These are phyloP conservation scores for Scleroderma bovista DNA, from an alignment of 768 basidiomycete genomes.

Conservation along the genomic window DNA sequence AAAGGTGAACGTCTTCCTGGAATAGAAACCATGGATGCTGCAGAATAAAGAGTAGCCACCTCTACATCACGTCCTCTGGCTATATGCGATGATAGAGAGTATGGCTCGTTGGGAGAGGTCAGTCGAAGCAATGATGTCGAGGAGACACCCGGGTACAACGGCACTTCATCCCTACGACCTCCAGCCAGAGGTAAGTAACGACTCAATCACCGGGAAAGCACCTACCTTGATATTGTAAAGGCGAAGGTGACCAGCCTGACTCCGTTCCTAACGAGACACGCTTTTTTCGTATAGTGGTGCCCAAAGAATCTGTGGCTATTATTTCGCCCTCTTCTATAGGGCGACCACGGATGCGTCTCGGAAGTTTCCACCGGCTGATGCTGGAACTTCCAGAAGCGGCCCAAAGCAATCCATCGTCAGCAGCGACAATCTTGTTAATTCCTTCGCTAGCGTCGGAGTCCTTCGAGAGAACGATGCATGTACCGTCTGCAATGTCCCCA, in stretches of 20 bases:
- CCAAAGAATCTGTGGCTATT: constrained; percentile 7
- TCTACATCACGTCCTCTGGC: constrained; percentile 59
- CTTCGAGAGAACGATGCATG: constrained; percentile 80
- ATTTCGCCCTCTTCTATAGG: constrained; percentile 12
- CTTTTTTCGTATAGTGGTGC: constrained; percentile 4
- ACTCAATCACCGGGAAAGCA: not conserved
- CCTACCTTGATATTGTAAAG: constrained; percentile 18
- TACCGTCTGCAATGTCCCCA: constrained; percentile 78
- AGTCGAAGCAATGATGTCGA: constrained; percentile 66
- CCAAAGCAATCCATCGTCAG: constrained; percentile 86
- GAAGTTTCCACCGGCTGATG: constrained; percentile 78
- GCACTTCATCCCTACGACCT: constrained; percentile 19
- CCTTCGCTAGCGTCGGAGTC: constrained; percentile 55
- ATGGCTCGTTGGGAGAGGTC: constrained; percentile 61
- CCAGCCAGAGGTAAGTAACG: constrained; percentile 8
- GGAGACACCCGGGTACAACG: constrained; percentile 56
- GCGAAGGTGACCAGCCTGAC: constrained; percentile 8
- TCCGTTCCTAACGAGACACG: constrained; percentile 13
- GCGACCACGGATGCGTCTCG: constrained; percentile 31
- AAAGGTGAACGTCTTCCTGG: constrained; percentile 39
- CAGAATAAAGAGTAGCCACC: constrained; percentile 83
- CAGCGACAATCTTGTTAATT: constrained; percentile 75
- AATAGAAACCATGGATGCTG: constrained; percentile 72
- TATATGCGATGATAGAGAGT: constrained; percentile 33
- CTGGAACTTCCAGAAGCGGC: constrained; percentile 81